Evolutionary conservation across 2,329 filamentous ascomycete genomes (phyloP), one percentile per base, ranked within the genome.

Genomic region (Talaromyces pinophilus): DNA sequence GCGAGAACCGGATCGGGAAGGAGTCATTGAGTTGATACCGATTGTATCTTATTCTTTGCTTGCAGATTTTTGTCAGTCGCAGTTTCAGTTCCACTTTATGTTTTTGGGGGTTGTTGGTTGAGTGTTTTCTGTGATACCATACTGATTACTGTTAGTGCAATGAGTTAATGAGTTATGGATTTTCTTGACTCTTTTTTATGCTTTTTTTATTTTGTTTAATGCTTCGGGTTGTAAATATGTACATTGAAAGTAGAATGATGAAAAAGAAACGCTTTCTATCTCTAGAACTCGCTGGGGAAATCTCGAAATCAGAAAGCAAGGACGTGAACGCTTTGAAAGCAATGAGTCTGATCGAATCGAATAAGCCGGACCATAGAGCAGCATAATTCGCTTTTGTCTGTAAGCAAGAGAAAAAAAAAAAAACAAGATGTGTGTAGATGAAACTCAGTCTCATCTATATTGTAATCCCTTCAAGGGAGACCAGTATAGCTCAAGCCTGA

Each of bases 161-260:
- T 54, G 44, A 42, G 60, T 62, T 28, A 63, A 54, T 63, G 60
- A 63, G 60, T 54, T 50, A 50, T 63, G 60, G 30, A 35, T 33
- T 63, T 62, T 44, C 19, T 33, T 63, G 25, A 62, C 7, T n/a
- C 5, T 30, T 15, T 19, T 30, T 30, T 30, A 25, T 46, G 10
- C 30, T 19, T 25, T 42, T 40, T 42, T 8, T 54, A 30, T n/a
- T 33, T 54, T 54, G 15, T 33, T 17, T 50, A 13, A 11, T 3
- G 25, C 10, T 25, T 13, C 7, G 19, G 4, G 17, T 5, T 15
- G 5, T 13, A 1, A 38, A 40, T 60, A 60, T 60, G 57, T 60
- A 60, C 38, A 33, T 60, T 19, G 57, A 42, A 60, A 5, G 22
- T 13, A 1, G 17, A 22, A 8, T 15, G 33, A 57, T 22, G 10